phyloP scores from a whole-genome alignment of 2,329 filamentous ascomycete genomes.

The Atkinsonella texensis region DNA sequence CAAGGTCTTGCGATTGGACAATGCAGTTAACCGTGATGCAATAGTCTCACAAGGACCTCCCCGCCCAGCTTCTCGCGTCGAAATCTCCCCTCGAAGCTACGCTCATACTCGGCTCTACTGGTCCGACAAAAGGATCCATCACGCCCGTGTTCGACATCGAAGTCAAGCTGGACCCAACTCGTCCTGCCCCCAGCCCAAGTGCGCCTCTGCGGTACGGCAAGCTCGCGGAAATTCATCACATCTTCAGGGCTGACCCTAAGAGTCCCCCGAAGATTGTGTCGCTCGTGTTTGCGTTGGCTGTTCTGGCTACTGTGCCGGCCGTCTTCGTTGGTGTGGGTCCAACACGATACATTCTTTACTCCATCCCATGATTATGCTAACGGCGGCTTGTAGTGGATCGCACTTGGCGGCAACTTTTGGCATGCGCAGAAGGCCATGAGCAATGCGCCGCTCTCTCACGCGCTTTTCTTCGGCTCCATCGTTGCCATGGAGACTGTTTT shows the following conservation, averaged over 20 bases:
- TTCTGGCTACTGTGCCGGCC: constrained; percentile 61
- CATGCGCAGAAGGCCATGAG: constrained; percentile 67
- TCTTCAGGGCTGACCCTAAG: constrained; percentile 68
- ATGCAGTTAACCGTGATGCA: not conserved
- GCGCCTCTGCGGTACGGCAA: constrained; percentile 73
- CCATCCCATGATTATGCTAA: constrained; percentile 11
- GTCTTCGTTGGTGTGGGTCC: constrained; percentile 53
- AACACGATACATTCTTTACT: not conserved
- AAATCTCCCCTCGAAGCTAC: constrained; percentile 62
- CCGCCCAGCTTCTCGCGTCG: constrained; percentile 63
- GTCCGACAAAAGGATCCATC: constrained; percentile 55
- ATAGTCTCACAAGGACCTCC: constrained; percentile 81
- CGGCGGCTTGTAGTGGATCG: constrained; percentile 52
- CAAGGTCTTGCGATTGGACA: not conserved
- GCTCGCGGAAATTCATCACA: constrained; percentile 77
- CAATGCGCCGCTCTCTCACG: constrained; percentile 68
- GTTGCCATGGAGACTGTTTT: constrained; percentile 83
- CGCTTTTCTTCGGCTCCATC: constrained; percentile 76
- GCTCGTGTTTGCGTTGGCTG: constrained; percentile 60
- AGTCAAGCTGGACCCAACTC: constrained; percentile 50
- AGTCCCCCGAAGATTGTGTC: constrained; percentile 75
- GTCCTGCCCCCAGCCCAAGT: constrained; percentile 47
- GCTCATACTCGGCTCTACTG: constrained; percentile 78
- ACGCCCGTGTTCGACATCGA: constrained; percentile 61
- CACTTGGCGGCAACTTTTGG: constrained; percentile 70